These are phyloP conservation scores for Hypoxylon trugodes DNA, from an alignment of 495 filamentous ascomycete genomes.

Conservation along the genomic window DNA sequence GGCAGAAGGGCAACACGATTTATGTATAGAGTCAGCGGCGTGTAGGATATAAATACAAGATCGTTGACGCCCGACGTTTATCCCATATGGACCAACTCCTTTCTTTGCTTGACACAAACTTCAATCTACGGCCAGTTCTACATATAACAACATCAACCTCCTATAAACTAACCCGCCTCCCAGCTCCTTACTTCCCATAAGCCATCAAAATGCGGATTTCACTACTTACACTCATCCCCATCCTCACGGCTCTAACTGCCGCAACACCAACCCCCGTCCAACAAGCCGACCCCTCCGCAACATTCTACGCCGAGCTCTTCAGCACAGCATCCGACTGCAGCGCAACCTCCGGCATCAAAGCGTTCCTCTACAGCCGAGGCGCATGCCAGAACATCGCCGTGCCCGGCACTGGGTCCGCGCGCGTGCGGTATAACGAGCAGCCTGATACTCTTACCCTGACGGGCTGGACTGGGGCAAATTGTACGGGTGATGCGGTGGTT, in stretches of 20 bases:
- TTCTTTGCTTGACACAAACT: no score
- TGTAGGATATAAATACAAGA: no score
- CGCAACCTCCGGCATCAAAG: not conserved
- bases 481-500: not conserved
- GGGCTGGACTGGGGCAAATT: not conserved
- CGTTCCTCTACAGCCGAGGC: constrained; percentile 15
- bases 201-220: not conserved
- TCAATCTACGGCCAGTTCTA: no score
- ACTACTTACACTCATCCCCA: not conserved
- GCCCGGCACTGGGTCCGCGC: constrained; percentile 15
- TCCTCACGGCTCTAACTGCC: not conserved
- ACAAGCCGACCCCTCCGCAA: not conserved
- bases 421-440: constrained; percentile 1
- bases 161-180: no score
- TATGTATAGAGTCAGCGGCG: no score
- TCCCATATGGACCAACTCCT: no score
- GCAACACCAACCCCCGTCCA: no score
- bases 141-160: no score
- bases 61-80: no score
- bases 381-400: constrained; percentile 8
- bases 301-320: constrained; percentile 12
- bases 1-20: no score
- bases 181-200: no score
- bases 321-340: not conserved
- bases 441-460: constrained; percentile 4